These are phyloP conservation scores for Hanseniaspora clermontiae DNA, from an alignment of 805 yeast genomes.

Conservation along the genomic window DNA sequence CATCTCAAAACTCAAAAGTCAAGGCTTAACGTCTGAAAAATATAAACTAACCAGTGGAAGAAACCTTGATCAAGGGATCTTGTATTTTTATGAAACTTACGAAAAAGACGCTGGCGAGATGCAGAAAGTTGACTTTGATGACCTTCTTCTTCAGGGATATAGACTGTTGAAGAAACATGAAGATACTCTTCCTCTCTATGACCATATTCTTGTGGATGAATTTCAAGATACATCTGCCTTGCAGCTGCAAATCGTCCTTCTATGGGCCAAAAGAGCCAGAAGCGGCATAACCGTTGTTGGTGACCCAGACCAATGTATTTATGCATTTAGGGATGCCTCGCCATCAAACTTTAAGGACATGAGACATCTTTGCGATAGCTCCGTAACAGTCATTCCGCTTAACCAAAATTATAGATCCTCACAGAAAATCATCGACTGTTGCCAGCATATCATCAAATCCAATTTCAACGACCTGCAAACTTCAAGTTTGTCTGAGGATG, in stretches of 20 bases:
- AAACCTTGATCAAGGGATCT: slow-evolving; percentile 26
- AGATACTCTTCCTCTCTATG: slow-evolving; percentile 36
- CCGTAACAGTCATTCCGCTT: slow-evolving; percentile 32
- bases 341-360: slow-evolving; percentile 51
- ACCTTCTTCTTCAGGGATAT: slow-evolving; percentile 48
- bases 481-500: slow-evolving; percentile 30
- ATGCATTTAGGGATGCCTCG: slow-evolving; percentile 75
- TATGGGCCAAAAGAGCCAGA: slow-evolving; percentile 28
- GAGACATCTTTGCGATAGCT: slow-evolving; percentile 31
- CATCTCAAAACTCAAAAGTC: slow-evolving; percentile 47
- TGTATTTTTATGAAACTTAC: slow-evolving; percentile 38
- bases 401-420: slow-evolving; percentile 76
- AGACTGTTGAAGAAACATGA: slow-evolving; percentile 32
- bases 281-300: slow-evolving; percentile 78
- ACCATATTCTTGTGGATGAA: slow-evolving; percentile 81
- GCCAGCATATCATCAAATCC: slow-evolving; percentile 43
- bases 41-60: slow-evolving; percentile 22
- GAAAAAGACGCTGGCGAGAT: slow-evolving; percentile 35
- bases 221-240: slow-evolving; percentile 81
- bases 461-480: slow-evolving; percentile 28
- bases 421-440: slow-evolving; percentile 44
- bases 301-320: slow-evolving; percentile 92
- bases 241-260: slow-evolving; percentile 57
- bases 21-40: slow-evolving; percentile 35
- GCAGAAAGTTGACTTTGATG: slow-evolving; percentile 67